Base-by-base conservation (phyloP, 176 grass and related monocot species). In the Hordeum vulgare region DNA sequence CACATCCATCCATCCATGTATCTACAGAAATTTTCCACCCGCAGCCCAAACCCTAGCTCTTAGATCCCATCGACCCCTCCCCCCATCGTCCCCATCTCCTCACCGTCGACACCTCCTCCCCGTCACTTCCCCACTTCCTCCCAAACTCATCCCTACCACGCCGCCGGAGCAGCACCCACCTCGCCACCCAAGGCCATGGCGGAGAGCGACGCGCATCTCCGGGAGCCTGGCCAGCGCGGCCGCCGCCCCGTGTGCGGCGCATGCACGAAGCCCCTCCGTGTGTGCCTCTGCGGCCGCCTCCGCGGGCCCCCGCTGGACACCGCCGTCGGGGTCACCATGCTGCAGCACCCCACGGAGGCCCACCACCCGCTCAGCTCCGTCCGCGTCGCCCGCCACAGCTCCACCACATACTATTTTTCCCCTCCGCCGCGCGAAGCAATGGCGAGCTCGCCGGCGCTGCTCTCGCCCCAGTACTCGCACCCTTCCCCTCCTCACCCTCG, bases 321-420 rank as follows among this genome's bases (percentile, higher is more conserved):
- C 37, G 54, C 88, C 27, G 82, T 95, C 78, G 83, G 86, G 49
- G 88, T 98, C 65, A 93, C 95, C 54, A 80, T 98, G 8, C 90
- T 98, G 57, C 95, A 93, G 85, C 95, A 98, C 84, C 44, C 77
- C 2, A 86, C 85, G 89, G 95, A 98, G 85, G 84, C 44, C 56
- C 77, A 84, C 21, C 95, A 98, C 66, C 95, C 92, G 7, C 95
- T 98, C 37, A 98, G 94, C 80, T 98, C 95, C 47, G 90, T 83
- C 27, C 90, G 92, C 7, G 75, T 98, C 53, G 95, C 89, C n/a
- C 86, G 90, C 74, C 81, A 20, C 57, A 27, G 57, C 74, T 40
- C 74, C 60, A 18, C 84, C 84, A n/a, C n/a, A n/a, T 78, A 77
- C 83, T 62, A 51, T 45, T 66, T 37, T 1, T 44, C 65, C 25